Base-by-base conservation (phyloP, 2,329 filamentous ascomycete genomes). In the Fusarium sp. region DNA sequence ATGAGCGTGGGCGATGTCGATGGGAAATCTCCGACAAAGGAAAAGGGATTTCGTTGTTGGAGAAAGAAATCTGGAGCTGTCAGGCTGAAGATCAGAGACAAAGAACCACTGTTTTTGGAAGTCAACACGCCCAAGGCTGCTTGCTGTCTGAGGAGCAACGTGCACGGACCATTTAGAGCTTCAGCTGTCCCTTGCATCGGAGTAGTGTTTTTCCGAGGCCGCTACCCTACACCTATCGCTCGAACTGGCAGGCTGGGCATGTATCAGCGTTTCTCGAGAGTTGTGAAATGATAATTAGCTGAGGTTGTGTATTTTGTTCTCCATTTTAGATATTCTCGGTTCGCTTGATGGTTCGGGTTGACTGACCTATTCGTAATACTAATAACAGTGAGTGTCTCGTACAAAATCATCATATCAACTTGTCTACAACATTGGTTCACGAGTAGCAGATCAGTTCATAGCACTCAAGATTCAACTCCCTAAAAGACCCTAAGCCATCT, bases 21-120 rank as follows among this genome's bases (percentile, higher is more conserved):
- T 65, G 51, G 52, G 53, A 31, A 53, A 53, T 59, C 50, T 37
- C 60, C 61, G 58, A 73, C 68, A 73, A 72, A 72, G 65, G 70
- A 71, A 23, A 72, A 72, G 62, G 23, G 36, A 46, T 72, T 67
- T 55, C 44, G 63, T 68, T 69, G 66, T 66, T 72, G 55, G 51
- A 65, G 62, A 65, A 64, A 59, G 72, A 73, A 75, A 75, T 73
- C 72, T 74, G 58, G 70, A 75, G 73, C 73, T 75, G 63, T 62
- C 53, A 53, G 70, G 70, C 71, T 75, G 66, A 62, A 66, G 62
- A 65, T 57, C 46, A 37, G 54, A 58, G 44, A 53, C 27, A 39
- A 37, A 30, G 37, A 15, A 15, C 65, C 53, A 62, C 61, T 68
- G 61, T 70, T 70, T 70, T 66, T 46, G 51, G 51, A 66, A 69